Evolutionary conservation across 139 green algal genomes (phyloP), one percentile per base, ranked within the genome.

Genomic region (Chlorella sorokiniana): DNA sequence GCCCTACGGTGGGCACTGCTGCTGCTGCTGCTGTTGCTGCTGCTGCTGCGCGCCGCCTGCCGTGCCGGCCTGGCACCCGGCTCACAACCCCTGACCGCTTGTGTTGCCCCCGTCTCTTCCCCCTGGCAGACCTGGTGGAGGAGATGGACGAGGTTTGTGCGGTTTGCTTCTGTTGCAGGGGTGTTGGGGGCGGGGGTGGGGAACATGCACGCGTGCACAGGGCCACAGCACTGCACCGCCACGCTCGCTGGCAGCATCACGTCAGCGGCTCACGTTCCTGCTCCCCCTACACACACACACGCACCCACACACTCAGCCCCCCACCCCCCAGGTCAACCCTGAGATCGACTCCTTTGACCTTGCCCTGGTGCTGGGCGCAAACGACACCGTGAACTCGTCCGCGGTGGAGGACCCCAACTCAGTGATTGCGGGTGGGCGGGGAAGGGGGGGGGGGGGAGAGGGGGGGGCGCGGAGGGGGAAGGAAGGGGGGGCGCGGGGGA

Each of bases 311-410:
- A 14, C 52, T 22, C 7, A 18, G 3, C 3, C 52, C 52, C 54
- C 11, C 54, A 91, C 91, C 86, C 87, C 91, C 20, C 89, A 94
- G 85, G 88, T 91, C 59, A 94, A 94, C 70, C 65, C 76, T 59
- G 84, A 96, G 52, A 92, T 98, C 35, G 84, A 90, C 4, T 63
- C 91, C n/a, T 85, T 83, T 20, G 94, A 98, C 81, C 83, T 97
- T 29, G 86, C 83, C n/a, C 84, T 98, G 65, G 93, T 97, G 33
- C 93, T 98, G 29, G 92, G 89, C 29, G 93, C 93, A 51, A 96
- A 96, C 69, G 95, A 98, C 89, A 96, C 92, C 25, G 84, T 98
- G 79, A 98, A 98, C 90, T 93, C 88, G 1, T 86, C 95, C 10
- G 95, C 95, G 6, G 42, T 95, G 33, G 92, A 96, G 63, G 95